These are phyloP conservation scores for Mycosphaerella arachidis DNA, from an alignment of 2,329 filamentous ascomycete genomes.

Conservation along the genomic window DNA sequence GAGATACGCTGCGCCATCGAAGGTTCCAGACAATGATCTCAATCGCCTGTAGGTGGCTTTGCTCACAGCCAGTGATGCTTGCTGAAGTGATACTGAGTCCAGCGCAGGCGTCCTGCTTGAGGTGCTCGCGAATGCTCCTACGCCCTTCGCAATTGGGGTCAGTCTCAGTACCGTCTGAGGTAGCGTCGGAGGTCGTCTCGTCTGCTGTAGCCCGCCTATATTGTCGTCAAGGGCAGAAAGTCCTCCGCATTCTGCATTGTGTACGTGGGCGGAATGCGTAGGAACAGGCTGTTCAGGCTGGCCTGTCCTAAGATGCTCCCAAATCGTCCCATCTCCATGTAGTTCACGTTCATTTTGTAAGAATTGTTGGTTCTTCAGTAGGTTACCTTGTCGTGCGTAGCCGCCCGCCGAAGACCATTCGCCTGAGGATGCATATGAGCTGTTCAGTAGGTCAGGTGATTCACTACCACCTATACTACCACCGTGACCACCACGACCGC, in stretches of 20 bases:
- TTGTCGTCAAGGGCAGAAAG: constrained; percentile 5
- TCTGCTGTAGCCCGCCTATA: constrained; percentile 1
- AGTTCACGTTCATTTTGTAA: neutral
- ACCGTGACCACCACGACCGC: neutral
- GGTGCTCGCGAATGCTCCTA: constrained; percentile 7
- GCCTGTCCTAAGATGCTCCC: constrained; percentile 20
- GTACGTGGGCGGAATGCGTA: constrained; percentile 22
- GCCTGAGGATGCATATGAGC: neutral
- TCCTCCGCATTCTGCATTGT: constrained; percentile 9
- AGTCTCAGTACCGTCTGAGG: constrained; percentile 16
- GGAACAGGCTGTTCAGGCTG: constrained; percentile 16
- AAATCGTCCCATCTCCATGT: constrained; percentile 14
- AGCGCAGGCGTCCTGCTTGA: neutral
- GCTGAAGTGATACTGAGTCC: neutral
- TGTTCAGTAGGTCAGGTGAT: neutral
- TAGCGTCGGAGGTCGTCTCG: constrained; percentile 1
- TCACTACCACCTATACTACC: constrained; percentile 1
- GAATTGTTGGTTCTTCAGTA: neutral
- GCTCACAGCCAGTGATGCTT: neutral
- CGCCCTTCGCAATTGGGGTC: constrained; percentile 17
- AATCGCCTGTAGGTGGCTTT: neutral
- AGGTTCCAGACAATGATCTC: neutral
- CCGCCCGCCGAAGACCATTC: neutral
- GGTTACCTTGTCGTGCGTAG: neutral
- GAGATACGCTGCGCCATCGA: neutral